A percentile compares a stretch with the other conserved stretches of the same genome.
phyloP scores from a whole-genome alignment of 129 eudicot species.

The Solidago caesia region DNA sequence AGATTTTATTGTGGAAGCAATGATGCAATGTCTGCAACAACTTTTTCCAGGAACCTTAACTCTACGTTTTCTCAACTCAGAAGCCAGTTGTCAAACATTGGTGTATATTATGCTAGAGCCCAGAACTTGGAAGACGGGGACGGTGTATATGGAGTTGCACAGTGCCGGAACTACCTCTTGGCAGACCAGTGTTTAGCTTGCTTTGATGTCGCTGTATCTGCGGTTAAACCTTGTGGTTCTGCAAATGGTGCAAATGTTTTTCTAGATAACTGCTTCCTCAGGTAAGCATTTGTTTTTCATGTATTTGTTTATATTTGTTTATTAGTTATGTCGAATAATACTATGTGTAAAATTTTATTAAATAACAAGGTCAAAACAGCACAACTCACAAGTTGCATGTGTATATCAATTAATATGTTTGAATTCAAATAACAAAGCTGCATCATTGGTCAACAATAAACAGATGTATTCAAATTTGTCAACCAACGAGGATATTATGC shows the following conservation, averaged over 20 bases:
- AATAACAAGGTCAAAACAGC: neutral
- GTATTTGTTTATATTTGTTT: too few relatives aligned
- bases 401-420: neutral
- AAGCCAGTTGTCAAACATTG: slow-evolving; percentile 31
- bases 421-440: neutral
- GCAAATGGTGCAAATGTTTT: slow-evolving; percentile 69
- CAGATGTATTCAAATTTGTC: neutral
- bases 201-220: slow-evolving; percentile 52
- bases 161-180: slow-evolving; percentile 61
- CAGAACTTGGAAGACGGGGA: slow-evolving; percentile 51
- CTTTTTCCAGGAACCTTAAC: slow-evolving; percentile 45
- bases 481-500: too few relatives aligned
- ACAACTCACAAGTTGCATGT: neutral
- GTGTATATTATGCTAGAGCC: slow-evolving; percentile 46
- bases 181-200: slow-evolving; percentile 50
- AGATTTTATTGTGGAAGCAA: slow-evolving; percentile 55
- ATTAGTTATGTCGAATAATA: too few relatives aligned
- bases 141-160: slow-evolving; percentile 57
- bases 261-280: slow-evolving; percentile 66
- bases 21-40: slow-evolving; percentile 32
- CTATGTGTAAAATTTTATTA: neutral
- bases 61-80: slow-evolving; percentile 52
- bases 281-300: slow-evolving; percentile 24
- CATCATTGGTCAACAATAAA: neutral
- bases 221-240: slow-evolving; percentile 51